Percentiles rank a stretch among this genome's conserved stretches.
phyloP scores from a whole-genome alignment of 2,329 filamentous ascomycete genomes.

The Knufia fluminis region DNA sequence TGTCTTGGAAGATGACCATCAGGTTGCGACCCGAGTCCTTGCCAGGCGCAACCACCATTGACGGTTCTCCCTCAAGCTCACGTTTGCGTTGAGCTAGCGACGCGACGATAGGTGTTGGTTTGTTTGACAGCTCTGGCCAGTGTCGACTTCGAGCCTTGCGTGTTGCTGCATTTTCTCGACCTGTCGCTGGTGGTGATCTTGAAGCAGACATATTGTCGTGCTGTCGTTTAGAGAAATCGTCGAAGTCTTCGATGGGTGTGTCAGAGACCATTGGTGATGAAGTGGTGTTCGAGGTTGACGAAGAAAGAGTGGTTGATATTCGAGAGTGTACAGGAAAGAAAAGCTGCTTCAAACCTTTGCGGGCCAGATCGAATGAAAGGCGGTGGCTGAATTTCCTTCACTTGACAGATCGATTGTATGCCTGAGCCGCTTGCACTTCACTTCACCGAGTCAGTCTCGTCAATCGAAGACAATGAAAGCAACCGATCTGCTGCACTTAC shows the following conservation, averaged over 20 bases:
- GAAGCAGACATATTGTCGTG: too few species aligned
- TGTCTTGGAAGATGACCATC: slow-evolving; percentile 5
- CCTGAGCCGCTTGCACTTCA: too few species aligned
- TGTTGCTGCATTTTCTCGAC: slow-evolving; percentile 1
- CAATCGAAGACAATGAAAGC: too few species aligned
- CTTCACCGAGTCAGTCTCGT: neutral
- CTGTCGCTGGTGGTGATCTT: neutral
- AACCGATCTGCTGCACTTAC: too few species aligned
- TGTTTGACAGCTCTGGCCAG: slow-evolving; percentile 2
- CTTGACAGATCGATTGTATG: neutral
- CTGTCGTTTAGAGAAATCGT: too few species aligned
- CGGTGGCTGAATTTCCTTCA: slow-evolving; percentile 4
- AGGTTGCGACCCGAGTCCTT: slow-evolving; percentile 3
- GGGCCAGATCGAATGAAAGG: neutral
- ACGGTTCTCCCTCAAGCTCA: neutral
- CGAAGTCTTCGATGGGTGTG: neutral
- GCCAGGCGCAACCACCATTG: neutral
- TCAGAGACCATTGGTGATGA: too few species aligned
- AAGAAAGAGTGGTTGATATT: too few species aligned
- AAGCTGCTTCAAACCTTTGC: neutral
- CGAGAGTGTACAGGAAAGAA: neutral
- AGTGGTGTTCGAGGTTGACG: too few species aligned
- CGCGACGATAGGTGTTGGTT: neutral
- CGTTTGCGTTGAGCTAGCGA: neutral
- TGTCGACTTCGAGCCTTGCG: neutral